Percentiles rank a stretch among this genome's conserved stretches.
Evolutionary conservation across 371 early-diverging fungal species (phyloP).

Genomic region (Chytridium lagenaria): DNA sequence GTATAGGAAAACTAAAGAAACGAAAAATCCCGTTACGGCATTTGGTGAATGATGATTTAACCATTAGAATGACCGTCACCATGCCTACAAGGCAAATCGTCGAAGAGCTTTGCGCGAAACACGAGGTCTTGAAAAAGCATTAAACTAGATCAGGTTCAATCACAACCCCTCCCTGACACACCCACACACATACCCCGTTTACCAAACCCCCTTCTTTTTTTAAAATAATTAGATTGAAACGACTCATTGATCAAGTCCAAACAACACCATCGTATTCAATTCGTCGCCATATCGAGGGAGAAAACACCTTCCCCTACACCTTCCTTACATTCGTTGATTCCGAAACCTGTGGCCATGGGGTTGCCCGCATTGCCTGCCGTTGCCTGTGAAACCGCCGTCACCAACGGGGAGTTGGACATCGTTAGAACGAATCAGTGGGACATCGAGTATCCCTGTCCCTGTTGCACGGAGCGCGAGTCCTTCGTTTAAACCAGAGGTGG

Average conservation of each 20-base stretch:
- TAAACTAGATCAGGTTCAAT: not conserved
- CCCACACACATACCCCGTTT: not conserved
- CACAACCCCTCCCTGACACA: not conserved
- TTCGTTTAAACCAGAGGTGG: not conserved
- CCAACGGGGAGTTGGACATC: not conserved
- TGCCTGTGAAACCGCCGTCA: not conserved
- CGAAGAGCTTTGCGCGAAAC: not conserved
- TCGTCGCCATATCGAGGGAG: no score
- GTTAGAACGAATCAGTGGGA: constrained; percentile 1
- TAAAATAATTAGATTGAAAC: no score
- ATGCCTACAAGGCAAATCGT: not conserved
- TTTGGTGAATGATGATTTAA: not conserved
- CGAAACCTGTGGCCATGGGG: not conserved
- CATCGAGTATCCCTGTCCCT: not conserved
- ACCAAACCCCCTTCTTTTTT: no score
- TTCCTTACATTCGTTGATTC: not conserved
- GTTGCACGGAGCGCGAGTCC: not conserved
- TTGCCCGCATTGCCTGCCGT: not conserved
- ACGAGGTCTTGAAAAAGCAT: not conserved
- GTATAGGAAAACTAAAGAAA: not conserved
- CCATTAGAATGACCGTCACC: not conserved
- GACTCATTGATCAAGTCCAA: no score
- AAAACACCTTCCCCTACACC: no score
- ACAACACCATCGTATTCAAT: no score
- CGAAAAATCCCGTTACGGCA: not conserved